Evolutionary conservation across 2,329 filamentous ascomycete species (phyloP), one percentile per base, ranked within the genome.

Genomic region (Calonectria multiphialidica): DNA sequence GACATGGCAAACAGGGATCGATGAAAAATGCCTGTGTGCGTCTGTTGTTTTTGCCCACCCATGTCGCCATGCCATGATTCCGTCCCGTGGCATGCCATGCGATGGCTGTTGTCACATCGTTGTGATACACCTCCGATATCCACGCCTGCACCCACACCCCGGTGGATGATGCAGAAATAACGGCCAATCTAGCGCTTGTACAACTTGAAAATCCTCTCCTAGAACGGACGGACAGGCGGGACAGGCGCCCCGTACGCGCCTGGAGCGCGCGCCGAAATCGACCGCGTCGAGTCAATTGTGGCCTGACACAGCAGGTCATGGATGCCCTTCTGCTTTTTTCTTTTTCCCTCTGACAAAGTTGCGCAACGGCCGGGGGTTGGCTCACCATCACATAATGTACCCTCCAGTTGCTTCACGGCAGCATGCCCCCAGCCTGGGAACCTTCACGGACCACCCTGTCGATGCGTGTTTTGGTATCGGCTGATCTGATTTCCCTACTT

Each of bases 221-320:
- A 59, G 61, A 65, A 62, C 44, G 33, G 28, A 30, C 37, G 30
- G n/a, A 61, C 53, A 28, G 33, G 37, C 45, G 47, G 44, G 40
- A 66, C 63, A 71, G 69, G 57, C 63, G 63, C 68, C 68, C 53
- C 28, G 45, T 66, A 67, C 68, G 63, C 69, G 69, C 69, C 57
- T 63, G 37, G 55, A 47, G 59, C 63, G 63, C 68, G 45, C 30
- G 37, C 23, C 44, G 18, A 25, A 55, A 55, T 42, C 57, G n/a
- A 57, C 61, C 49, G 47, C 49, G 30, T 66, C 59, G 30, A 70
- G 40, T 25, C 18, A 18, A 57, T 63, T 71, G 16, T 71, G 69
- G 63, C 69, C 69, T 71, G 69, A 71, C 40, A 66, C 45, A 18
- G 63, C 49, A 21, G n/a, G 49, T 25, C 37, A 35, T 40, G 63